Conservation (phyloP, 495 filamentous ascomycete species). For the Neurospora discreta region DNA sequence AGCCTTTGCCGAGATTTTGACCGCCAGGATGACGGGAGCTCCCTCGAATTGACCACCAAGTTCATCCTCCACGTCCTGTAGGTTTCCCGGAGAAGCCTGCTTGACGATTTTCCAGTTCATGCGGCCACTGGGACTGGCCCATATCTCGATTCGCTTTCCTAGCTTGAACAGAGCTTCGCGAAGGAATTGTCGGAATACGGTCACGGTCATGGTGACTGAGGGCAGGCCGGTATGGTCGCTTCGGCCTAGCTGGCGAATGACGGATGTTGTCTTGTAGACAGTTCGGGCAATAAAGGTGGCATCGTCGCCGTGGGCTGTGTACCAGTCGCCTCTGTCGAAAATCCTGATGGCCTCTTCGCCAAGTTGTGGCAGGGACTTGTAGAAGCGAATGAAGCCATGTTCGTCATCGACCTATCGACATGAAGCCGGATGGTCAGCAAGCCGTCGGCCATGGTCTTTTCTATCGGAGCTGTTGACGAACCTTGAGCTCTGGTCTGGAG, state of each 20-base stretch:
- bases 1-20: constrained; percentile 83
- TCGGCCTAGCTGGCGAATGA: constrained; percentile 77
- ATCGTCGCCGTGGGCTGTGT: constrained; percentile 86
- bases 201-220: constrained; percentile 87
- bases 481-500: constrained; percentile 85
- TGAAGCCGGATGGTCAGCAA: constrained; percentile 4
- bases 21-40: constrained; percentile 85
- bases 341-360: constrained; percentile 70
- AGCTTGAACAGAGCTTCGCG: constrained; percentile 86
- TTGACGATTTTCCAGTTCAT: constrained; percentile 87
- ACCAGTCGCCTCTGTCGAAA: constrained; percentile 92
- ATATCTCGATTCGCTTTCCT: constrained; percentile 86
- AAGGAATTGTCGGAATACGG: constrained; percentile 91
- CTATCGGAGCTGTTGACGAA: constrained; percentile 19
- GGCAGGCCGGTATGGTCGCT: constrained; percentile 71
- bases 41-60: constrained; percentile 78
- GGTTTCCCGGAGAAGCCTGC: constrained; percentile 87
- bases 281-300: constrained; percentile 89
- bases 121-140: constrained; percentile 57
- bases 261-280: constrained; percentile 94
- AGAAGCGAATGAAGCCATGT: constrained; percentile 89
- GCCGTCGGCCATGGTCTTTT: not conserved
- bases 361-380: constrained; percentile 61
- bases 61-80: constrained; percentile 96
- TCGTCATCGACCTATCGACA: constrained; percentile 77